Evolutionary conservation across 257 asterid genomes (phyloP).

Genomic region (Osmanthus fragrans): DNA sequence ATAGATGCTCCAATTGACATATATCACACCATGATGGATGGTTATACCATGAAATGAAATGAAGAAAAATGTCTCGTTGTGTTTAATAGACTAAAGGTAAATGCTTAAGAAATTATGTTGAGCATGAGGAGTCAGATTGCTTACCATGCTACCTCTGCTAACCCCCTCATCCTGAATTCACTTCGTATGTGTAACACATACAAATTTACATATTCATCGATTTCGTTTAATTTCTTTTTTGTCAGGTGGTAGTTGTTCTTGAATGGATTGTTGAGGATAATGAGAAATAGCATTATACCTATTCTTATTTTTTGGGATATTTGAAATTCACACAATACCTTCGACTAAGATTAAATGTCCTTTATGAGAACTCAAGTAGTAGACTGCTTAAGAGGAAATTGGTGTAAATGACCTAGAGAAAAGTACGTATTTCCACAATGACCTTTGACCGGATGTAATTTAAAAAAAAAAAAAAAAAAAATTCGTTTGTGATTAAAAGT

Average conservation of each 20-base stretch:
- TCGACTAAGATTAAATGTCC: background rate
- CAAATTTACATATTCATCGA: no score
- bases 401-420: no score
- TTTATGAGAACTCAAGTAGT: background rate
- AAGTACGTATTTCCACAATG: no score
- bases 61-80: constrained; percentile 82
- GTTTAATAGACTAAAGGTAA: constrained; percentile 80
- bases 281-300: no score
- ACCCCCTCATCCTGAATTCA: background rate
- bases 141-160: background rate
- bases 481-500: no score
- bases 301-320: background rate
- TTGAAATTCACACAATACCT: background rate
- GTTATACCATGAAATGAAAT: constrained; percentile 70
- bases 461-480: no score
- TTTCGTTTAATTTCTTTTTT: background rate
- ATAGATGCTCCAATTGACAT: constrained; percentile 90
- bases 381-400: no score
- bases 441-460: no score
- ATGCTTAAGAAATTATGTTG: constrained; percentile 11
- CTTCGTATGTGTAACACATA: background rate
- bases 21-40: constrained; percentile 98
- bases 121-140: background rate
- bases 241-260: background rate
- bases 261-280: background rate